Percentiles rank a stretch among this genome's conserved stretches.
Evolutionary conservation across 257 asterid genomes (phyloP).

Genomic region (Solanum ahanhuiri): DNA sequence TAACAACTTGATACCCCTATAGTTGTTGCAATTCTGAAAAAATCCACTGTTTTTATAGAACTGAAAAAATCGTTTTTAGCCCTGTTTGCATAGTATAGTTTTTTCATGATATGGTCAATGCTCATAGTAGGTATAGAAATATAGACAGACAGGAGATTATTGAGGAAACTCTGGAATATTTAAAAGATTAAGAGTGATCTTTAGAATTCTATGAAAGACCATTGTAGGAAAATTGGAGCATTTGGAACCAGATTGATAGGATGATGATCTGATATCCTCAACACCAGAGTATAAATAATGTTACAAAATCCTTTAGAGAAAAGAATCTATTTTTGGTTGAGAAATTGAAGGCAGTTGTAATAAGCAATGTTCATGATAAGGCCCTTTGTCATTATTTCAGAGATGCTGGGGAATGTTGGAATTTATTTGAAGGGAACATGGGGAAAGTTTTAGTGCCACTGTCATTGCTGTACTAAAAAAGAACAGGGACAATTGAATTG

Average conservation of each 20-base stretch:
- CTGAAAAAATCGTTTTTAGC: neutral
- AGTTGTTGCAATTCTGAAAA: neutral
- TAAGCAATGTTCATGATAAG: neutral
- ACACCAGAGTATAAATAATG: neutral
- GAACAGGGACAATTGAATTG: neutral
- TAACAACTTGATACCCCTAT: neutral
- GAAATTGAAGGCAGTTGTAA: neutral
- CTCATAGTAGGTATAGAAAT: neutral
- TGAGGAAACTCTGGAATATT: neutral
- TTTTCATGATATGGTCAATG: neutral
- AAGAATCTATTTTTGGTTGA: neutral
- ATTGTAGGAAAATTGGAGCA: neutral
- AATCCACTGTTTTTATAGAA: neutral
- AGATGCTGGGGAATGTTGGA: neutral
- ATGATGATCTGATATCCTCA: neutral
- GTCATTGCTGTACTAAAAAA: neutral
- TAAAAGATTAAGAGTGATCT: neutral
- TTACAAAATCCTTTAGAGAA: neutral
- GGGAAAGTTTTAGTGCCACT: neutral
- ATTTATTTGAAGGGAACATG: neutral
- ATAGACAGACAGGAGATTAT: neutral
- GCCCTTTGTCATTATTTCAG: neutral
- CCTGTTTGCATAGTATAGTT: neutral
- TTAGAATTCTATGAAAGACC: neutral
- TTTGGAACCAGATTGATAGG: neutral